A percentile compares a stretch with the other conserved stretches of the same genome.
Evolutionary conservation across 352 stramenopile species (phyloP).

Genomic region (Pythium oligandrum): DNA sequence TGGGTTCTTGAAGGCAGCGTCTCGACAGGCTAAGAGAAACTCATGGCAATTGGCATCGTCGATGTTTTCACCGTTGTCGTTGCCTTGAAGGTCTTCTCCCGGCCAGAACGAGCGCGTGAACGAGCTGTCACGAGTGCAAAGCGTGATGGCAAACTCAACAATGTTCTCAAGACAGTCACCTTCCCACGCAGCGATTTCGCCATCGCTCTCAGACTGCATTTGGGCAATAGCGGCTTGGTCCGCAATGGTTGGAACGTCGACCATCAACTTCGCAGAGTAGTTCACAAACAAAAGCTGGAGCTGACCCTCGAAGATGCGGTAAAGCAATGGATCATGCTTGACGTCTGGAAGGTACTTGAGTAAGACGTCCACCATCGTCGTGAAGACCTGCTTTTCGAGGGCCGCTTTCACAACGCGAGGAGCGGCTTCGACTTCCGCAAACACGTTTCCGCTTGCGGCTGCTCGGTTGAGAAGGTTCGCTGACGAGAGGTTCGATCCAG

Average conservation of each 20-base stretch:
- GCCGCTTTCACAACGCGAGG: slow-evolving; percentile 64
- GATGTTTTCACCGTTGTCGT: not conserved
- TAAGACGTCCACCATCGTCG: slow-evolving; percentile 58
- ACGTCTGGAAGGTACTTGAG: slow-evolving; percentile 74
- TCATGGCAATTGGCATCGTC: slow-evolving; percentile 44
- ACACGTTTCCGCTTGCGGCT: slow-evolving; percentile 31
- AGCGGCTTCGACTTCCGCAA: slow-evolving; percentile 46
- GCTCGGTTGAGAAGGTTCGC: slow-evolving; percentile 15
- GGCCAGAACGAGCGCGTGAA: slow-evolving; percentile 73
- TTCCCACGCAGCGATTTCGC: slow-evolving; percentile 49
- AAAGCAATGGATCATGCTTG: slow-evolving; percentile 66
- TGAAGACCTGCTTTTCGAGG: slow-evolving; percentile 61
- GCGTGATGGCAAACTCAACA: slow-evolving; percentile 61
- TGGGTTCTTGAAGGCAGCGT: slow-evolving; percentile 73
- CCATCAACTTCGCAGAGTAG: slow-evolving; percentile 75
- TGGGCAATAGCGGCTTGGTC: slow-evolving; percentile 59
- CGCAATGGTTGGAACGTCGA: slow-evolving; percentile 70
- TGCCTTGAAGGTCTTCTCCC: slow-evolving; percentile 21
- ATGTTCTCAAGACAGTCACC: slow-evolving; percentile 78
- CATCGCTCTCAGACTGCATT: slow-evolving; percentile 62
- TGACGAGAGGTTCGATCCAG: slow-evolving; percentile 22
- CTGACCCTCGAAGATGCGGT: slow-evolving; percentile 63
- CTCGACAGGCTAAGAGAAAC: slow-evolving; percentile 64
- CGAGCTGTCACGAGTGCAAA: slow-evolving; percentile 47
- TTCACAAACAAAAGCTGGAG: slow-evolving; percentile 65